Conservation (phyloP, 1,284 basidiomycete genomes). For the Cryptococcus sp. region DNA sequence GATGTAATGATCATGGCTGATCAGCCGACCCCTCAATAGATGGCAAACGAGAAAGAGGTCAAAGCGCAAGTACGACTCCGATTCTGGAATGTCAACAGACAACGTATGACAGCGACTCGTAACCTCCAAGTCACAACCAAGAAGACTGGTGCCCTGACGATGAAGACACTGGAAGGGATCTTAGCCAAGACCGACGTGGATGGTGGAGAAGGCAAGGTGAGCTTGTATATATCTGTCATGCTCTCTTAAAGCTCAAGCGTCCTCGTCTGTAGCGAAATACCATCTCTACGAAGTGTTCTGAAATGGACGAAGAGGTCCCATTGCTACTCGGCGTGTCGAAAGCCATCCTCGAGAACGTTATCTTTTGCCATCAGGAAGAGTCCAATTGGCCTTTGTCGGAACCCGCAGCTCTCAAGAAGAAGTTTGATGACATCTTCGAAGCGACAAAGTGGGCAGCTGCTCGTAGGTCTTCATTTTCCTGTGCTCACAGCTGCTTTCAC, state of each 20-base stretch:
- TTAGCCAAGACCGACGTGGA: constrained; percentile 72
- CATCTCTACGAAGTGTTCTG: constrained; percentile 94
- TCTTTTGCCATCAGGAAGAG: constrained; percentile 99
- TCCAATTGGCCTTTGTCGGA: constrained; percentile 97
- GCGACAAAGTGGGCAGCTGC: constrained; percentile 73
- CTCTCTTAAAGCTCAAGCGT: too few relatives aligned
- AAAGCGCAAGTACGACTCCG: constrained; percentile 96
- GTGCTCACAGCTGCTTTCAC: too few relatives aligned
- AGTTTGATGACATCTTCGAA: constrained; percentile 99
- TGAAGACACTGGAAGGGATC: constrained; percentile 97
- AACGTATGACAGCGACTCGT: constrained; percentile 87
- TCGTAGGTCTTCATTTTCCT: background rate
- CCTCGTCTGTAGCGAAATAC: constrained; percentile 65
- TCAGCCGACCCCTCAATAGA: constrained; percentile 53
- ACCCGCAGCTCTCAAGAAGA: constrained; percentile 89
- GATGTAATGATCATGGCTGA: constrained; percentile 1
- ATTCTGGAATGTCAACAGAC: constrained; percentile 84
- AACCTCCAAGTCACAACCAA: constrained; percentile 92
- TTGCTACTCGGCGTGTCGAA: constrained; percentile 92
- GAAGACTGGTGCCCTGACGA: constrained; percentile 81
- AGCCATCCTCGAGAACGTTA: constrained; percentile 96
- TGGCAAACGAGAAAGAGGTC: constrained; percentile 97
- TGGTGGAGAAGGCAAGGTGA: constrained; percentile 72
- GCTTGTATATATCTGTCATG: too few relatives aligned
- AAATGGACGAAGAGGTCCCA: constrained; percentile 94